Base-by-base conservation (phyloP, 768 basidiomycete species). In the Tricholoma terreum region DNA sequence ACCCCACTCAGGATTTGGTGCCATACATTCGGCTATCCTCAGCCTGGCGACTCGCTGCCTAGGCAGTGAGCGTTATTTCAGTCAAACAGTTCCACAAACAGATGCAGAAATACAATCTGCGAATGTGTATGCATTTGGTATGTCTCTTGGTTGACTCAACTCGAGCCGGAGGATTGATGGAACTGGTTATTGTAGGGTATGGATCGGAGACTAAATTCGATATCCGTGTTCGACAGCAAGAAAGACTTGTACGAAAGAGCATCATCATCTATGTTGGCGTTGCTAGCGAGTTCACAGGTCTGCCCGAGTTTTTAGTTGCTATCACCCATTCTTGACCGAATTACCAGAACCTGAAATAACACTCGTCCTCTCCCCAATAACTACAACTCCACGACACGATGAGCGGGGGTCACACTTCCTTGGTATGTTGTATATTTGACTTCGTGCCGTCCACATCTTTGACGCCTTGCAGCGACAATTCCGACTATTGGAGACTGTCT, bases 1-100 rank as follows among this genome's bases (percentile, higher is more conserved):
- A n/a, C 77, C 84, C 21, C 85, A 82, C 59, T 81, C 90, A 1
- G 90, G 91, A 4, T 96, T 92, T 65, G 95, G 95, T 3, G 84
- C 86, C 0, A 81, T 96, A 46, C 95, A 98, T 65, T 77, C 84
- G 1, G 87, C 91, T 1, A 83, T 95, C 35, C 75, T 94, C 9
- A 77, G 81, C 15, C 75, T 97, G 5, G 85, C 92, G 0, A 86
- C 93, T 22, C 81, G 83, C 61, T 85, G 82, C 64, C 79, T 95
- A 17, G 81, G 84, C 5, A 75, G 75, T 50, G 81, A 81, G 12
- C 78, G 75, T 40, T 88, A 84, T 80, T 78, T 80, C 27, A 75
- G 82, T 17, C 74, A 70, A 15, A 77, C 93, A 2, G 71, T 73
- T 24, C 88, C 90, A 0, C 80, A 84, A 54, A 86, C 83, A 3